phyloP scores from a whole-genome alignment of 1,284 basidiomycete genomes.

The Neonothopanus nambi region DNA sequence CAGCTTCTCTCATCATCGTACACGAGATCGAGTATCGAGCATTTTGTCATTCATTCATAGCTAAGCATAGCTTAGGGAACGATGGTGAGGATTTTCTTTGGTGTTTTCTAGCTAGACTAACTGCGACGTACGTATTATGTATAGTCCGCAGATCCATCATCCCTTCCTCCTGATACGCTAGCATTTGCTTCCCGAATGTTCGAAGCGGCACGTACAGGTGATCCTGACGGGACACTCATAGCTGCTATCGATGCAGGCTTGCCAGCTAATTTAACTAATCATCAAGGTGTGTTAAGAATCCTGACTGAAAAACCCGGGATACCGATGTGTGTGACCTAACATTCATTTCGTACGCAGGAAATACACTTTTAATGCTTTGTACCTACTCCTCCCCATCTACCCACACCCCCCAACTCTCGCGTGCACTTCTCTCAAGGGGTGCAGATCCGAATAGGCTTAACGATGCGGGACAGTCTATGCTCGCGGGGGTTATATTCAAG shows the following conservation, averaged over 20 bases:
- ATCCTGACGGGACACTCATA: conserved; percentile 43
- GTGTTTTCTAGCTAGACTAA: too few relatives aligned
- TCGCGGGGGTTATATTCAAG: conserved; percentile 86
- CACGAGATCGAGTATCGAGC: too few relatives aligned
- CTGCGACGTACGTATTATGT: too few relatives aligned
- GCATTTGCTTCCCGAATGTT: conserved; percentile 78
- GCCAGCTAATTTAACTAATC: conserved; percentile 78
- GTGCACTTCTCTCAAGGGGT: conserved; percentile 52
- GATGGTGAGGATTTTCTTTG: too few relatives aligned
- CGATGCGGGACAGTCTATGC: conserved; percentile 75
- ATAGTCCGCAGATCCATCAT: conserved; percentile 3
- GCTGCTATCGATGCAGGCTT: conserved; percentile 73
- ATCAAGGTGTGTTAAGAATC: conserved; percentile 47
- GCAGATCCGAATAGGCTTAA: conserved; percentile 76
- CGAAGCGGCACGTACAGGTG: conserved; percentile 69
- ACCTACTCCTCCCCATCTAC: conserved; percentile 53
- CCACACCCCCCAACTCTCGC: conserved; percentile 62
- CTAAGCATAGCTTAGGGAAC: too few relatives aligned
- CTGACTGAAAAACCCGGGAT: too few relatives aligned
- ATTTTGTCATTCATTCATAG: too few relatives aligned
- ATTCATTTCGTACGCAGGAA: conserved; percentile 57
- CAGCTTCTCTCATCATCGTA: too few relatives aligned
- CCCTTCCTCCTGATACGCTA: conserved; percentile 40
- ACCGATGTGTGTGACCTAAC: neutral
- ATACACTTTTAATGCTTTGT: conserved; percentile 82